Evolutionary conservation across 148 eudicot genomes (phyloP), one percentile per base, ranked within the genome.

Genomic region (Spergularia marina): DNA sequence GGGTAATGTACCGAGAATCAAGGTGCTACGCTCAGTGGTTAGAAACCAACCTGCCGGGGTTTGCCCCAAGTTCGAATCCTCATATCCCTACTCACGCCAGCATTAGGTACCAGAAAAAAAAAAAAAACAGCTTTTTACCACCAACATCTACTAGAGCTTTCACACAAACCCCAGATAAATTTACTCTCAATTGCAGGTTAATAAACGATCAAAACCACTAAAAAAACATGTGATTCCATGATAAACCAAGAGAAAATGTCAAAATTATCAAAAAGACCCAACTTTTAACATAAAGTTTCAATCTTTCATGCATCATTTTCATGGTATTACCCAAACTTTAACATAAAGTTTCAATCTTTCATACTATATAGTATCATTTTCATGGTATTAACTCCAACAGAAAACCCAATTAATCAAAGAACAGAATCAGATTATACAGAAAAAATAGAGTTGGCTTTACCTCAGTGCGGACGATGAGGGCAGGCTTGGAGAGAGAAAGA

Each of bases 401-500:
- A 65, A 7, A 14, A 66, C 78, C 65, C 72, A 61, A 58, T 23
- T 30, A 40, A 44, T 40, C 25, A 67, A 58, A 20, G 6, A 25
- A 23, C 36, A 53, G 47, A 49, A 51, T 1, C 12, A 51, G 12
- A 47, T 6, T 15, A 68, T 12, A 7, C 6, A 12, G 20, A 17
- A 51, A 11, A 10, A 23, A 74, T 15, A 1, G 5, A 73, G 21
- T 20, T 20, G n/a, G 41, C 11, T 13, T 16, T 71, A 62, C 97
- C 93, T 91, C 87, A 11, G 97, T 81, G 75, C 81, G 86, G 74
- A 91, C 83, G 34, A 87, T 53, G 80, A 88, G 82, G n/a, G 94
- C 83, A 25, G 91, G 97, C 70, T 85, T 89, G 9, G 90, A 74
- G 47, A 83, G 5, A 13, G 90, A 87, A 53, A 89, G 88, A 36